phyloP scores from a whole-genome alignment of 768 basidiomycete species.

The Clathrus columnatus region DNA sequence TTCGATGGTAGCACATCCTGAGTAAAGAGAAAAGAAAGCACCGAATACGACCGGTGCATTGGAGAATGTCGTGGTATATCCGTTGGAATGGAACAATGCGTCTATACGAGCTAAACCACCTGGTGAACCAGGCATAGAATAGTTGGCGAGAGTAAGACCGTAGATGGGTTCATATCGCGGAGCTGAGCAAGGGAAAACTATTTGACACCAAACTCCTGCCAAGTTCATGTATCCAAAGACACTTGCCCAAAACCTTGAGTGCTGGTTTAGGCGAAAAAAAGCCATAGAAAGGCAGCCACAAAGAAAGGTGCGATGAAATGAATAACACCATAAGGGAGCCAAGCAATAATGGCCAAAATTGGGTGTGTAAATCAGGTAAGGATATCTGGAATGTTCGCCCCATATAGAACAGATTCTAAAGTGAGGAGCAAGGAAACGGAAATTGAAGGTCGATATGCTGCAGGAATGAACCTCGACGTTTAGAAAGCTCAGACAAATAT shows the following conservation, averaged over 20 bases:
- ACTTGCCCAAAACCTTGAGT: slow-evolving; percentile 74
- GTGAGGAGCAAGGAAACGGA: slow-evolving; percentile 92
- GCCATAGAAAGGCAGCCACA: slow-evolving; percentile 79
- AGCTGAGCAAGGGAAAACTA: slow-evolving; percentile 85
- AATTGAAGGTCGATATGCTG: slow-evolving; percentile 64
- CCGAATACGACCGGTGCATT: slow-evolving; percentile 92
- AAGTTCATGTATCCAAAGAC: slow-evolving; percentile 93
- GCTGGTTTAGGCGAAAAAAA: slow-evolving; percentile 76
- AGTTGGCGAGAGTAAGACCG: slow-evolving; percentile 91
- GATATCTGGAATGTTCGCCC: slow-evolving; percentile 95
- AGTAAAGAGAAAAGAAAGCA: slow-evolving; percentile 91
- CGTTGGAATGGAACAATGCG: slow-evolving; percentile 63
- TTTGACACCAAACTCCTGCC: slow-evolving; percentile 77
- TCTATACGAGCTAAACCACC: slow-evolving; percentile 93
- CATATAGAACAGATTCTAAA: slow-evolving; percentile 89
- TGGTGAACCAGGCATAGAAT: slow-evolving; percentile 84
- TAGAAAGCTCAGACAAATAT: slow-evolving; percentile 80
- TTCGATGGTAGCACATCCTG: slow-evolving; percentile 83
- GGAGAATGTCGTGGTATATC: slow-evolving; percentile 75
- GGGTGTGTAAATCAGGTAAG: slow-evolving; percentile 93
- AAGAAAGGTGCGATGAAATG: slow-evolving; percentile 87
- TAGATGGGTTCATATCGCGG: slow-evolving; percentile 98
- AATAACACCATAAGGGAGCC: slow-evolving; percentile 93
- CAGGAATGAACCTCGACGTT: slow-evolving; percentile 78
- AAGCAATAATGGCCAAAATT: slow-evolving; percentile 84